Base-by-base conservation (phyloP, 202 grass and related monocot species). In the Miscanthus sacchariflorus region DNA sequence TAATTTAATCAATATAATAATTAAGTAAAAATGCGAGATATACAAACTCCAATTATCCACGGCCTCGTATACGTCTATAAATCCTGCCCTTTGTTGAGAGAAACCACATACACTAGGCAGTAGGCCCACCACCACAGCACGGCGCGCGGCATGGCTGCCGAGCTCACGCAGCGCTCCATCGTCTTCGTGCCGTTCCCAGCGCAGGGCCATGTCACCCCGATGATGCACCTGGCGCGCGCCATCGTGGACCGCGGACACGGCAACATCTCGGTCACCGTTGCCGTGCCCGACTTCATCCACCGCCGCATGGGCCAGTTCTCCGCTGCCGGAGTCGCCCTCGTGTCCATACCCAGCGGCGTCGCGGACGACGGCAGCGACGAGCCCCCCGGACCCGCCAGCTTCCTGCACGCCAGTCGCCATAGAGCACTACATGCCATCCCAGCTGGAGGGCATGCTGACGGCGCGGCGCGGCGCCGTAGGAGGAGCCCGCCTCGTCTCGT, bases 151-250 rank as follows among this genome's bases (percentile, higher is more conserved):
- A 70, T 70, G 79, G 45, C 27, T 7, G 5, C 28, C 17, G 18
- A 33, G 11, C 6, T 2, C 25, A 9, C 27, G 1, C 49, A 23
- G 15, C 45, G 43, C 24, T 70, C 54, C 52, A 43, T 95, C 74
- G 15, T 95, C 24, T 76, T 95, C 9, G 88, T 92, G 4, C 85
- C 90, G 21, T 95, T 95, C 56, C 87, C 90, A 2, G 93, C 83
- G 18, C 88, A 91, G 64, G 93, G 93, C n/a, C 93, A 95, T 27
- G 10, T 95, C 61, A 89, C 76, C 9, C 90, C 90, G 13, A 91
- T 91, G 90, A 39, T 95, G 8, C 79, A 89, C 65, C 83, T 95
- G 15, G 93, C 88, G 3, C 86, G 59, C 9, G 75, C 80, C 19
- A 45, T 92, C 54, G 79, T 54, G 15, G 81, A 64, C 43, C 70